A percentile compares a stretch with the other conserved stretches of the same genome.
Conservation (phyloP, 306 rosid species). For the Cicer chorassanicum region DNA sequence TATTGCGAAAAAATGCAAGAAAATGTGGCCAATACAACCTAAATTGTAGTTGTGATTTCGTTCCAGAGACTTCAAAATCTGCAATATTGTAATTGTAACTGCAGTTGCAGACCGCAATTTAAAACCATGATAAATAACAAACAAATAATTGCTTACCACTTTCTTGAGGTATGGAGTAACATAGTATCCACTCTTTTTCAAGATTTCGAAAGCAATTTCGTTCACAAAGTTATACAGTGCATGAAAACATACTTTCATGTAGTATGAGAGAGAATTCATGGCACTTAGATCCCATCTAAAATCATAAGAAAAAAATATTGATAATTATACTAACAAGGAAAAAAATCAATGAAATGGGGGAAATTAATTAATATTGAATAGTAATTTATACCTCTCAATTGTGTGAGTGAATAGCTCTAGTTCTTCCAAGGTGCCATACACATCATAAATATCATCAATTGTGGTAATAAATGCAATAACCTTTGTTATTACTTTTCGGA, state of each 20-base stretch:
- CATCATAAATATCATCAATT: conserved; percentile 19
- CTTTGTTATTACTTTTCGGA: background rate
- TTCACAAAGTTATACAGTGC: background rate
- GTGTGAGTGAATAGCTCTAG: conserved; percentile 16
- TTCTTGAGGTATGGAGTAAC: background rate
- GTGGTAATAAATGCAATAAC: background rate
- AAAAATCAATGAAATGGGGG: background rate
- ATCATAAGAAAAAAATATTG: background rate
- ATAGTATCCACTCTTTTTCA: background rate
- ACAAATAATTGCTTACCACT: background rate
- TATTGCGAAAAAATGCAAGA: too few species aligned
- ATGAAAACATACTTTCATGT: conserved; percentile 19
- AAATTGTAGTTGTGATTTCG: too few species aligned
- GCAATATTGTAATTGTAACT: too few species aligned
- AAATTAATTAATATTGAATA: background rate
- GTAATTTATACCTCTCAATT: background rate
- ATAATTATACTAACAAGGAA: background rate
- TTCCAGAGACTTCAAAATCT: too few species aligned
- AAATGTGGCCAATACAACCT: too few species aligned
- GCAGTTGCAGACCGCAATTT: too few species aligned
- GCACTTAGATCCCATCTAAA: conserved; percentile 23
- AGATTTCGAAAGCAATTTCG: background rate
- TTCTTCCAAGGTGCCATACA: conserved; percentile 21
- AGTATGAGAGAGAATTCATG: conserved; percentile 1
- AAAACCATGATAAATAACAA: background rate